Evolutionary conservation across 208 protist genomes (phyloP).

Genomic region (Wallacemonas collosoma): DNA sequence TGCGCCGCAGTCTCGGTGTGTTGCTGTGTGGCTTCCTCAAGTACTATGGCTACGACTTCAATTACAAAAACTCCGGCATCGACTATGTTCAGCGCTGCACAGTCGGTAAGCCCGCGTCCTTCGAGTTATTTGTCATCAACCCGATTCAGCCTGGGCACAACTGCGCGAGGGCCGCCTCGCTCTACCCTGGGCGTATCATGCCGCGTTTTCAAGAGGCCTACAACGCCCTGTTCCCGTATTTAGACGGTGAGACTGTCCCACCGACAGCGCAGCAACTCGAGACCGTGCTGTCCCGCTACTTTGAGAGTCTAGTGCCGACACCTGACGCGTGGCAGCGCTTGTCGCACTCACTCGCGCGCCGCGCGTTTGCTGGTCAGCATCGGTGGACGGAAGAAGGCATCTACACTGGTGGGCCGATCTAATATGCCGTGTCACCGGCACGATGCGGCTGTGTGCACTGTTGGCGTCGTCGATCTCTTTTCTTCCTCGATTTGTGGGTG

Average conservation of each 20-base stretch:
- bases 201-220: constrained; percentile 54
- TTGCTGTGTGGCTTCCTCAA: constrained; percentile 74
- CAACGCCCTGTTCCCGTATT: constrained; percentile 28
- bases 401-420: constrained; percentile 48
- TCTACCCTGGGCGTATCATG: constrained; percentile 46
- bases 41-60: constrained; percentile 75
- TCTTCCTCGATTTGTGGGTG: constrained; percentile 14
- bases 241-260: constrained; percentile 14
- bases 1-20: constrained; percentile 46
- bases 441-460: not conserved
- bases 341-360: not conserved
- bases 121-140: constrained; percentile 73
- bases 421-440: not conserved
- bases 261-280: constrained; percentile 1
- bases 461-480: not conserved
- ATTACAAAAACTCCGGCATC: constrained; percentile 53
- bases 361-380: constrained; percentile 24
- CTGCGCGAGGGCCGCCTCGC: constrained; percentile 65
- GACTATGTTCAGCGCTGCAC: constrained; percentile 58
- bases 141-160: constrained; percentile 61
- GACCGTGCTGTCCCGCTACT: constrained; percentile 15
- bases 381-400: constrained; percentile 61
- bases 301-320: constrained; percentile 24
- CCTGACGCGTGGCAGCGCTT: constrained; percentile 4
- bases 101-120: constrained; percentile 45